Conservation (phyloP, 1,284 basidiomycete species). For the Ceratobasidium sp. region DNA sequence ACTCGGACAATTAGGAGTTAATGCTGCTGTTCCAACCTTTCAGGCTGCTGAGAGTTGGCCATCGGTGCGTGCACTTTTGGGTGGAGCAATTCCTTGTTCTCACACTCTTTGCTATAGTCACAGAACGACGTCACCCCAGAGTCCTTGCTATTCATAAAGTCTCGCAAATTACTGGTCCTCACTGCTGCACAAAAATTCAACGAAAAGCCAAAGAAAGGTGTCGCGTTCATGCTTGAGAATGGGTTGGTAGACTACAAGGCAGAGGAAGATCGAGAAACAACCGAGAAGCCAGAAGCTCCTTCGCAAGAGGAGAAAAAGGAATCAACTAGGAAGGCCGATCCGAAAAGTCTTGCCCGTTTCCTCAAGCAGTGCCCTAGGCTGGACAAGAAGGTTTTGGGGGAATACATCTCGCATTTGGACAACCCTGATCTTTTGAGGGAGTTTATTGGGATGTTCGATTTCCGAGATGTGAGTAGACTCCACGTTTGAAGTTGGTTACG, state of each 20-base stretch:
- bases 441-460: conserved; percentile 92
- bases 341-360: conserved; percentile 82
- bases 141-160: conserved; percentile 79
- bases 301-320: conserved; percentile 6
- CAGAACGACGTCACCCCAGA: conserved; percentile 70
- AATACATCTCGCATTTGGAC: conserved; percentile 92
- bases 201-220: conserved; percentile 91
- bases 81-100: background rate
- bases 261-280: conserved; percentile 51
- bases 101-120: conserved; percentile 29
- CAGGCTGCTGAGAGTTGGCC: conserved; percentile 49
- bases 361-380: conserved; percentile 87
- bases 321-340: conserved; percentile 59
- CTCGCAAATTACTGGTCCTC: conserved; percentile 87
- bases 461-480: conserved; percentile 77
- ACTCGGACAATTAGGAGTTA: background rate
- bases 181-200: conserved; percentile 93
- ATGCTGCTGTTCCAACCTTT: background rate
- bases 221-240: conserved; percentile 92
- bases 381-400: conserved; percentile 95
- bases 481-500: background rate
- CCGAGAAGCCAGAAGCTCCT: conserved; percentile 64
- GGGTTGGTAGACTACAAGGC: conserved; percentile 71
- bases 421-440: conserved; percentile 88
- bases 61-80: conserved; percentile 20